Percentiles rank a stretch among this genome's conserved stretches.
Evolutionary conservation across 176 grass and related monocot genomes (phyloP).

Genomic region (Musa acuminata): DNA sequence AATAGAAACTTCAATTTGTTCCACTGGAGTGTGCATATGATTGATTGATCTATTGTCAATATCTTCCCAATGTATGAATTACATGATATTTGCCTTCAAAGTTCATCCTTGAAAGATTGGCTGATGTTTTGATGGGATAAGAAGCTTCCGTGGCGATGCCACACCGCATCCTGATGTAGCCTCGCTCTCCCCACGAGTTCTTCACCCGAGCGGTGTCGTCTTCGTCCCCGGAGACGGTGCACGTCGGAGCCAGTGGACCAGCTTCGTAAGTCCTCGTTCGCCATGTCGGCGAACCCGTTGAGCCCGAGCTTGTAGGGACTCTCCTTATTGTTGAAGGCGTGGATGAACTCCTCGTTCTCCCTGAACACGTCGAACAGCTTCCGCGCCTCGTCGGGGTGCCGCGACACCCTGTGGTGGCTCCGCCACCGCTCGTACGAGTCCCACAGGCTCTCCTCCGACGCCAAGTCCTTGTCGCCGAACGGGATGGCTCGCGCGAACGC

Average conservation of each 20-base stretch:
- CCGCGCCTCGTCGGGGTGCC: slow-evolving; percentile 43
- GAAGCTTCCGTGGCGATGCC: slow-evolving; percentile 10
- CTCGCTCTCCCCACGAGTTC: neutral
- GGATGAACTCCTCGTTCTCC: slow-evolving; percentile 63
- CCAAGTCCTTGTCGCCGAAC: too few species aligned
- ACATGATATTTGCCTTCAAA: neutral
- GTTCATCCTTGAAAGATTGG: neutral
- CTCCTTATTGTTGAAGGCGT: slow-evolving; percentile 55
- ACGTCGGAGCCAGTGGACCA: slow-evolving; percentile 45
- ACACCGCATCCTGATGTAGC: slow-evolving; percentile 3
- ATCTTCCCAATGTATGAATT: too few species aligned
- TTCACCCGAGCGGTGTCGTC: neutral
- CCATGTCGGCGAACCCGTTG: too few species aligned
- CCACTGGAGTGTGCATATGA: too few species aligned
- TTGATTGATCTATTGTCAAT: too few species aligned
- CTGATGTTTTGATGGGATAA: slow-evolving; percentile 1
- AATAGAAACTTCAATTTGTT: too few species aligned
- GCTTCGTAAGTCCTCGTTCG: slow-evolving; percentile 60
- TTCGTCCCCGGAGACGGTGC: slow-evolving; percentile 42
- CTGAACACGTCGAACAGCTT: slow-evolving; percentile 74
- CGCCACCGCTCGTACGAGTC: slow-evolving; percentile 68
- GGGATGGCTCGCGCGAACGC: slow-evolving; percentile 30
- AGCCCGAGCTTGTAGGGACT: slow-evolving; percentile 56
- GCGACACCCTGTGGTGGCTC: slow-evolving; percentile 39
- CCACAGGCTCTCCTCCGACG: too few species aligned